Conservation (phyloP, 23 red algal species). For the Agarophyton chilense region DNA sequence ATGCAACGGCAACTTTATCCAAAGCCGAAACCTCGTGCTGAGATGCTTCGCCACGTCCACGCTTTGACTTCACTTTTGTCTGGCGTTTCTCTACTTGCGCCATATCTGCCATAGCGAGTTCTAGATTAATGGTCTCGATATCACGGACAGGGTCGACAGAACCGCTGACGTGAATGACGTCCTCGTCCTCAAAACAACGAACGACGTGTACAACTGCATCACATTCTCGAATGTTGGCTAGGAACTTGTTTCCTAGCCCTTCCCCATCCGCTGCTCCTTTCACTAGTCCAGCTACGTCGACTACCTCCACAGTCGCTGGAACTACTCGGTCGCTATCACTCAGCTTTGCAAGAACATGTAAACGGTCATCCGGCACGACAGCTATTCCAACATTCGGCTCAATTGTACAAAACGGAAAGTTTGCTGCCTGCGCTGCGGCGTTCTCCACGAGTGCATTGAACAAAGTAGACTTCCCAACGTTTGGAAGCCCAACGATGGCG, state of each 20-base stretch:
- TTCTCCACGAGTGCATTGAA: conserved; percentile 97
- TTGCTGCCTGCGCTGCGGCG: conserved; percentile 84
- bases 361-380: conserved; percentile 87
- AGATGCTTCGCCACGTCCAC: conserved; percentile 20
- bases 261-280: conserved; percentile 93
- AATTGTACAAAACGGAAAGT: conserved; percentile 99
- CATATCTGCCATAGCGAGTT: conserved; percentile 91
- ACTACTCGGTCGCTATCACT: conserved; percentile 73
- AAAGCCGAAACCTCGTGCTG: conserved; percentile 68
- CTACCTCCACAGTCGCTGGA: conserved; percentile 91
- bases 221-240: conserved; percentile 95
- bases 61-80: conserved; percentile 32
- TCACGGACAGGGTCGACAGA: conserved; percentile 89
- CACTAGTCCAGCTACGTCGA: conserved; percentile 97
- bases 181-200: conserved; percentile 95
- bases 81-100: conserved; percentile 87
- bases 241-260: conserved; percentile 97
- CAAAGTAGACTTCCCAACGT: conserved; percentile 94
- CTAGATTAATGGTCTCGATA: conserved; percentile 95
- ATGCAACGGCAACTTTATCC: conserved; percentile 59
- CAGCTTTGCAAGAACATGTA: conserved; percentile 69
- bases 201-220: conserved; percentile 99
- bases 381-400: conserved; percentile 98
- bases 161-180: conserved; percentile 95
- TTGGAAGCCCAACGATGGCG: conserved; percentile 91